Conservation (phyloP, 768 basidiomycete species). For the Boletellus ananiceps region DNA sequence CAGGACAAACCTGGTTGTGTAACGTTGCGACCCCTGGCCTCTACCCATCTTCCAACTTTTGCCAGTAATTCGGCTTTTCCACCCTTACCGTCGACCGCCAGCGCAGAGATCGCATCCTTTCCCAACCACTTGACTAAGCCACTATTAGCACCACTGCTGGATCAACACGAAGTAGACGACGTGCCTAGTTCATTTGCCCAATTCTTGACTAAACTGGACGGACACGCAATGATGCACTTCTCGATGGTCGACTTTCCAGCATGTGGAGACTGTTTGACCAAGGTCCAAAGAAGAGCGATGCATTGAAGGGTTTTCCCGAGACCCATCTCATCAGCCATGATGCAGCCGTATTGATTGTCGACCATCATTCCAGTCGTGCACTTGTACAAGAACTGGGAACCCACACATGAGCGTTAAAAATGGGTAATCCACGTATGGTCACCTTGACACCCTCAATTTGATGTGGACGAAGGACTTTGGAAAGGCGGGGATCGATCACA, state of each 20-base stretch:
- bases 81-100: slow-evolving; percentile 92
- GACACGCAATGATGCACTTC: slow-evolving; percentile 97
- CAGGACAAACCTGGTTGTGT: slow-evolving; percentile 73
- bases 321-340: slow-evolving; percentile 99
- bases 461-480: slow-evolving; percentile 91
- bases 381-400: slow-evolving; percentile 81
- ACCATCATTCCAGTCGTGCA: slow-evolving; percentile 93
- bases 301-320: slow-evolving; percentile 96
- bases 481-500: slow-evolving; percentile 87
- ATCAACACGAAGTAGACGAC: slow-evolving; percentile 19
- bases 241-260: slow-evolving; percentile 86
- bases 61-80: slow-evolving; percentile 75
- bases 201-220: slow-evolving; percentile 93
- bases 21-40: slow-evolving; percentile 82
- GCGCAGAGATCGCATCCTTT: slow-evolving; percentile 68
- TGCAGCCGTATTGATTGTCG: slow-evolving; percentile 89
- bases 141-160: not conserved
- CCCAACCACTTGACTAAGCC: slow-evolving; percentile 91
- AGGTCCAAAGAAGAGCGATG: slow-evolving; percentile 91
- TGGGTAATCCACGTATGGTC: slow-evolving; percentile 14
- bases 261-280: slow-evolving; percentile 91
- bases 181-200: slow-evolving; percentile 96
- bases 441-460: slow-evolving; percentile 98
- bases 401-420: slow-evolving; percentile 1
- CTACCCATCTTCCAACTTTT: slow-evolving; percentile 84